phyloP scores from a whole-genome alignment of 2,329 filamentous ascomycete genomes.

The Pseudopyrenochaeta lycopersici region DNA sequence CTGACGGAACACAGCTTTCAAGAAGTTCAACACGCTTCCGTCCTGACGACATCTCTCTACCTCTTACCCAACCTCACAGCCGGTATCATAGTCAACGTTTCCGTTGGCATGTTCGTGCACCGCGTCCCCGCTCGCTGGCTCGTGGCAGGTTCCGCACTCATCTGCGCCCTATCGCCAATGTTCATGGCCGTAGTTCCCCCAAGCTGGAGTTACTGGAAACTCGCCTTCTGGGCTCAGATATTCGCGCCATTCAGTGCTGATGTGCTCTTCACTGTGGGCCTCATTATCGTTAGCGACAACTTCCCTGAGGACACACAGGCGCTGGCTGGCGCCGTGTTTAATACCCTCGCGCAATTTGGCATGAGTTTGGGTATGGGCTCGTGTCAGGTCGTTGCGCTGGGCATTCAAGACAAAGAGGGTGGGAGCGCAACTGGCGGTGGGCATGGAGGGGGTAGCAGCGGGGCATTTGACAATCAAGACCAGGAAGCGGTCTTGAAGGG shows the following conservation, averaged over 20 bases:
- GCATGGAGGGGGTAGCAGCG: background rate
- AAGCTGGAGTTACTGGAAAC: slow-evolving; percentile 61
- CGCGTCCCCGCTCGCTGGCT: slow-evolving; percentile 54
- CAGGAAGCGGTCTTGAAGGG: slow-evolving; percentile 21
- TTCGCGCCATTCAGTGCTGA: slow-evolving; percentile 56
- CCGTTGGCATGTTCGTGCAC: slow-evolving; percentile 58
- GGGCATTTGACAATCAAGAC: slow-evolving; percentile 13
- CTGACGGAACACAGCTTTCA: slow-evolving; percentile 45
- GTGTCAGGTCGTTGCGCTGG: slow-evolving; percentile 39
- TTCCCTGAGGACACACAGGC: slow-evolving; percentile 67
- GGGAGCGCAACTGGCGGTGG: slow-evolving; percentile 9
- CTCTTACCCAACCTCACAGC: slow-evolving; percentile 53
- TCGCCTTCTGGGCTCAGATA: slow-evolving; percentile 54
- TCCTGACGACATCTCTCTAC: slow-evolving; percentile 49
- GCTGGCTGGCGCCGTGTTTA: slow-evolving; percentile 69
- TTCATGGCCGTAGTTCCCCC: slow-evolving; percentile 65
- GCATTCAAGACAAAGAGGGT: slow-evolving; percentile 15
- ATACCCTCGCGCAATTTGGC: slow-evolving; percentile 66
- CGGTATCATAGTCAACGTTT: slow-evolving; percentile 54
- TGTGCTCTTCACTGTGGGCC: slow-evolving; percentile 65
- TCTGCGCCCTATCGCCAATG: slow-evolving; percentile 59
- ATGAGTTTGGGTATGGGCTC: slow-evolving; percentile 46
- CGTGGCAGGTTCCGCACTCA: slow-evolving; percentile 50
- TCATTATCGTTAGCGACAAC: slow-evolving; percentile 63
- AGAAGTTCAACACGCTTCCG: slow-evolving; percentile 46